These are phyloP conservation scores for Pythium monospermum DNA, from an alignment of 352 stramenopile species.

Conservation along the genomic window DNA sequence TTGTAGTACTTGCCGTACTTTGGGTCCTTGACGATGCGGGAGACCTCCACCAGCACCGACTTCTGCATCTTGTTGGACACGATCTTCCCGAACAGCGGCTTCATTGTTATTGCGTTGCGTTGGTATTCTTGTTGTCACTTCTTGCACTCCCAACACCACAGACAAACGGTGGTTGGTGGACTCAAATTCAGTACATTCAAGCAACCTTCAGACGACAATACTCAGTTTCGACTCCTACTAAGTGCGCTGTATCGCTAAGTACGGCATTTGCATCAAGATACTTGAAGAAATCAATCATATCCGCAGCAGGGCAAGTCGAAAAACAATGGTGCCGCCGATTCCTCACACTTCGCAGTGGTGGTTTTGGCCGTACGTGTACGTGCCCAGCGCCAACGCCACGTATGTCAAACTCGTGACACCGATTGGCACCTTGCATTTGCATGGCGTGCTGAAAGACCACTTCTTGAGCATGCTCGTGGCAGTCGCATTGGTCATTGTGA, in stretches of 20 bases:
- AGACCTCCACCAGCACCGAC: slow-evolving; percentile 93
- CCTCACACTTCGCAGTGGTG: slow-evolving; percentile 12
- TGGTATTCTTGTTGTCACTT: slow-evolving; percentile 4
- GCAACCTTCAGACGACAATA: slow-evolving; percentile 21
- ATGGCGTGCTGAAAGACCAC: slow-evolving; percentile 26
- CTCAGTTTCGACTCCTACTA: no score
- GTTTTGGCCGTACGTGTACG: slow-evolving; percentile 78
- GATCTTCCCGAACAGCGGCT: slow-evolving; percentile 92
- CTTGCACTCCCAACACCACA: slow-evolving; percentile 9
- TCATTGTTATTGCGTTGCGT: slow-evolving; percentile 39
- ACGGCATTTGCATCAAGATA: no score
- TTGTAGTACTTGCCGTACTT: slow-evolving; percentile 95
- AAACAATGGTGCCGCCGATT: slow-evolving; percentile 13
- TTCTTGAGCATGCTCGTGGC: slow-evolving; percentile 35
- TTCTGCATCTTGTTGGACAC: slow-evolving; percentile 97
- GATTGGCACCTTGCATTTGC: slow-evolving; percentile 50
- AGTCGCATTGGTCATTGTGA: slow-evolving; percentile 13
- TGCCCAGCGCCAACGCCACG: slow-evolving; percentile 41
- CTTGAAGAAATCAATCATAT: no score
- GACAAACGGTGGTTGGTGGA: not conserved
- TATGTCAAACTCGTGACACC: slow-evolving; percentile 74
- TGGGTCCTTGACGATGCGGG: slow-evolving; percentile 91
- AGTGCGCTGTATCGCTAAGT: no score
- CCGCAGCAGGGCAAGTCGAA: no score
- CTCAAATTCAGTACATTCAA: slow-evolving; percentile 16